Base-by-base conservation (phyloP, 148 eudicot species). In the Camellia japonica region DNA sequence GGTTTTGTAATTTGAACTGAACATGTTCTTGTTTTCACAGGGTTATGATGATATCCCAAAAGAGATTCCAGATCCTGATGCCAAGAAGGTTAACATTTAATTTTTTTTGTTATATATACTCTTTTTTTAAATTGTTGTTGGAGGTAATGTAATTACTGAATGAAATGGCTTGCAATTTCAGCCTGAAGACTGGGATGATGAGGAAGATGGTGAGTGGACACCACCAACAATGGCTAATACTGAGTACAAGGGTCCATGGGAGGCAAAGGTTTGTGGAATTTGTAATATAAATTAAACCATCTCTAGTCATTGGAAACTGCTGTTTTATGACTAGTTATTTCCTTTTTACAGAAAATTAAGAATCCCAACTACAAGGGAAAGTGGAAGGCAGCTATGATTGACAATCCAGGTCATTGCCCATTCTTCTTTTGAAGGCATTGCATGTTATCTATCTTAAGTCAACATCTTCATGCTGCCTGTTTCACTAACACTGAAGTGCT, bases 181-280 rank as follows among this genome's bases (percentile, higher is more conserved):
- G 99, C 99, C 99, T 3, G 99, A 95, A 87, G 99, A 95, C 70
- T 95, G 99, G 99, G 99, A 95, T 89, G 97, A 95, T 74, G 99
- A 93, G 89, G 99, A 95, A 91, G 99, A 95, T 92, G 97, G 99
- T 75, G 99, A 93, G 83, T 95, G 99, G 99, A 91, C 97, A 8
- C 87, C 92, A 49, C 99, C 99, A 60, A 95, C 99, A 55, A 87
- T 90, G 76, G 90, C 97, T 15, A 93, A 95, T 88, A 93, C 99
- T 3, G 97, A 95, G 87, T 95, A 90, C 94, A 95, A 95, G 97
- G 99, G 99, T 69, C 93, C 96, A 83, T 95, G 99, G 99, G 82
- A 87, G 87, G 82, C 89, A 84, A 95, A 95, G 97, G 98, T 95
- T 74, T 74, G 89, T 80, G 3, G 20, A 62, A 55, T 20, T 74